Evolutionary conservation across 1,284 basidiomycete species (phyloP).

Genomic region (Austroboletus niveus): DNA sequence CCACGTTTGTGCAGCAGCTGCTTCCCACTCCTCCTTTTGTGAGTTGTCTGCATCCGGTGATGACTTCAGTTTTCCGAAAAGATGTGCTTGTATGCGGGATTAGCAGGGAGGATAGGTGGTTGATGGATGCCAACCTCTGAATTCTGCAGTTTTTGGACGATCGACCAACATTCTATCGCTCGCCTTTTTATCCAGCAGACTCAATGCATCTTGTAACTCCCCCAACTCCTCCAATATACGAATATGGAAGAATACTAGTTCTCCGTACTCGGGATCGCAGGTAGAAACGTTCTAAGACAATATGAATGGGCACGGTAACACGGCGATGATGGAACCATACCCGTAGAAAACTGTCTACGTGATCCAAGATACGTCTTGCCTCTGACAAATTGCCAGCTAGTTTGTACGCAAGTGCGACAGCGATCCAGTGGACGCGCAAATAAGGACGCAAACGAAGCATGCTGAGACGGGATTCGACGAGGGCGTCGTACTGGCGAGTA

Average conservation of each 20-base stretch:
- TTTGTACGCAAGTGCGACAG: constrained; percentile 86
- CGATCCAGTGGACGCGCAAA: constrained; percentile 88
- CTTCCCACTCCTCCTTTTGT: constrained; percentile 19
- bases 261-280: constrained; percentile 84
- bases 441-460: constrained; percentile 83
- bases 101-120: not conserved
- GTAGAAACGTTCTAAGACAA: constrained; percentile 62
- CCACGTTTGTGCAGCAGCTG: constrained; percentile 57
- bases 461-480: constrained; percentile 82
- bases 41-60: constrained; percentile 61
- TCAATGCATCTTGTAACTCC: constrained; percentile 60
- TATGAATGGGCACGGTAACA: constrained; percentile 6
- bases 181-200: constrained; percentile 63
- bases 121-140: constrained; percentile 51
- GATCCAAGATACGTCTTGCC: constrained; percentile 73
- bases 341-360: constrained; percentile 64
- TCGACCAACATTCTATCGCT: constrained; percentile 70
- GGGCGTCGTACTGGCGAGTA: constrained; percentile 77
- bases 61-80: constrained; percentile 64
- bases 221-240: constrained; percentile 77
- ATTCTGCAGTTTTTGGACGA: constrained; percentile 67
- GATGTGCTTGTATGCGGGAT: constrained; percentile 50
- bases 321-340: constrained; percentile 21
- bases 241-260: constrained; percentile 83
- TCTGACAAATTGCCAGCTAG: constrained; percentile 75